Evolutionary conservation across 1,284 basidiomycete species (phyloP).

Genomic region (Rhodofomes roseus): DNA sequence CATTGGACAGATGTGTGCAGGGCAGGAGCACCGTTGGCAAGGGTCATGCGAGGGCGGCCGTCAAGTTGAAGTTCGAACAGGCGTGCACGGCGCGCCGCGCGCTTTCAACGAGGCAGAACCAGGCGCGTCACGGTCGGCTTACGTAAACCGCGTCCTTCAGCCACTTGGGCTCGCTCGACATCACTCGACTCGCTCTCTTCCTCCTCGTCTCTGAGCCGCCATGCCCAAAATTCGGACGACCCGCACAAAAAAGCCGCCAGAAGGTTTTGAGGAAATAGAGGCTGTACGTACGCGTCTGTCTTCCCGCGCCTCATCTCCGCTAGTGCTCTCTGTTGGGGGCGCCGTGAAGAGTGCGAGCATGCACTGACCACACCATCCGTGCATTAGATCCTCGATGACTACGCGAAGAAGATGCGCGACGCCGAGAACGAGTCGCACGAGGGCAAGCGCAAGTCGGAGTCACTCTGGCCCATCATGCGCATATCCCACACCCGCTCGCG

Average conservation of each 20-base stretch:
- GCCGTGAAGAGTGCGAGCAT: background rate
- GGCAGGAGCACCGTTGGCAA: background rate
- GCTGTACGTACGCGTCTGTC: constrained; percentile 38
- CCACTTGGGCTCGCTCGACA: background rate
- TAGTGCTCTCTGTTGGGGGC: background rate
- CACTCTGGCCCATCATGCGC: constrained; percentile 99
- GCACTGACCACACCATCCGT: background rate
- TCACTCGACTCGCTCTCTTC: background rate
- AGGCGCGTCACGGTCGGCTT: constrained; percentile 6
- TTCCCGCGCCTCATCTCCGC: background rate
- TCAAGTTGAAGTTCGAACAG: background rate
- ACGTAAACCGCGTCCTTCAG: constrained; percentile 6
- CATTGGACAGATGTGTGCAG: background rate
- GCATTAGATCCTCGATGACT: constrained; percentile 84
- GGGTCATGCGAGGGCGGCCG: background rate
- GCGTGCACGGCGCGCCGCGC: constrained; percentile 1
- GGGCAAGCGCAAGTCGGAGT: constrained; percentile 95
- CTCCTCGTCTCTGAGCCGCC: constrained; percentile 13
- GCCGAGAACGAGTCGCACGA: constrained; percentile 98
- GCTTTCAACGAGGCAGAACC: constrained; percentile 12
- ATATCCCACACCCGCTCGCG: constrained; percentile 93
- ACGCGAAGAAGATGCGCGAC: constrained; percentile 95
- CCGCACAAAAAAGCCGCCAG: constrained; percentile 93
- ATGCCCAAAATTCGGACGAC: constrained; percentile 97
- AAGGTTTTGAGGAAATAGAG: constrained; percentile 97